phyloP scores from a whole-genome alignment of 2,329 filamentous ascomycete species.

The Cercospora berteroae region DNA sequence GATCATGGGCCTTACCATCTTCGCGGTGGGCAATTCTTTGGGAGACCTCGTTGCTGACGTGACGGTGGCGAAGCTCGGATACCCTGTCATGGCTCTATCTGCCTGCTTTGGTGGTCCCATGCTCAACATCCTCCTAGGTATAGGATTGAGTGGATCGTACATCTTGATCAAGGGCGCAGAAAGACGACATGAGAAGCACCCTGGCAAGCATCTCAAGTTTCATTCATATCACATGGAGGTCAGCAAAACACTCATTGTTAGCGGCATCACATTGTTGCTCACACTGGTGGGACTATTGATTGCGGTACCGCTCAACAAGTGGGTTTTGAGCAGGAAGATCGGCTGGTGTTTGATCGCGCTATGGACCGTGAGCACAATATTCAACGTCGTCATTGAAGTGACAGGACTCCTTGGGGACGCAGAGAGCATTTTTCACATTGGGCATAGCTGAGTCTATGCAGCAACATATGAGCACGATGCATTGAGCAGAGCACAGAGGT shows the following conservation, averaged over 20 bases:
- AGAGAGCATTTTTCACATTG: conserved; percentile 16
- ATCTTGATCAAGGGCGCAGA: conserved; percentile 75
- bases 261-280: conserved; percentile 75
- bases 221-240: conserved; percentile 80
- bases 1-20: conserved; percentile 89
- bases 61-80: conserved; percentile 87
- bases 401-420: conserved; percentile 33
- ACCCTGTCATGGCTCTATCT: conserved; percentile 91
- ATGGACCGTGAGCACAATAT: conserved; percentile 75
- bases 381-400: conserved; percentile 80
- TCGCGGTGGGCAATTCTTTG: conserved; percentile 92
- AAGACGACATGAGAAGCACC: conserved; percentile 64
- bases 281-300: conserved; percentile 77
- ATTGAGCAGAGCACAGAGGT: background rate
- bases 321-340: conserved; percentile 79
- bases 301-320: conserved; percentile 78
- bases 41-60: conserved; percentile 94
- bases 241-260: conserved; percentile 79
- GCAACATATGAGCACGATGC: background rate
- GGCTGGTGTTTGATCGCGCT: conserved; percentile 76
- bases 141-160: conserved; percentile 86
- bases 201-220: conserved; percentile 62
- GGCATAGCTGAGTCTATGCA: background rate
- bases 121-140: conserved; percentile 93
- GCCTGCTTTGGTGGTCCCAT: conserved; percentile 98